A percentile compares a stretch with the other conserved stretches of the same genome.
phyloP scores from a whole-genome alignment of 1,284 basidiomycete genomes.

The Rhodotorula sp. region DNA sequence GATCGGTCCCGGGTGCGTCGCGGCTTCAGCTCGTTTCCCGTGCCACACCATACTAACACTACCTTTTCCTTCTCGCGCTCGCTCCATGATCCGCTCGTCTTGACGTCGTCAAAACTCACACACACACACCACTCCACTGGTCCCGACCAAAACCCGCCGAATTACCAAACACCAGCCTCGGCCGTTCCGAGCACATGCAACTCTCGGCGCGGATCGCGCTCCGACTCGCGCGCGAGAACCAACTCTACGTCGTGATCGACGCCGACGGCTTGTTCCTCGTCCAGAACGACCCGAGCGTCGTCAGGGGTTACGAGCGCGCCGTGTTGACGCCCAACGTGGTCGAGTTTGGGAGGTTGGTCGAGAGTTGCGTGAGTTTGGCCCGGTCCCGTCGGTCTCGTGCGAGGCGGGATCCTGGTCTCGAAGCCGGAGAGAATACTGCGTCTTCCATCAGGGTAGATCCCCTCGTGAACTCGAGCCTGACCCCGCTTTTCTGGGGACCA shows the following conservation, averaged over 20 bases:
- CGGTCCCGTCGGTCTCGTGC: background rate
- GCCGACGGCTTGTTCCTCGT: conserved; percentile 83
- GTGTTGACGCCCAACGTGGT: conserved; percentile 92
- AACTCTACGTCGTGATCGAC: conserved; percentile 88
- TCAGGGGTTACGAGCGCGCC: conserved; percentile 75
- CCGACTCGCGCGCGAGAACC: conserved; percentile 55
- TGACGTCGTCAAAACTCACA: no score
- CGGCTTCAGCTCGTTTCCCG: background rate
- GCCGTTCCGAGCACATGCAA: conserved; percentile 87
- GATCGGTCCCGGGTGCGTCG: conserved; percentile 72
- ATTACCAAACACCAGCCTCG: no score
- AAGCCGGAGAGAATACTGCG: background rate
- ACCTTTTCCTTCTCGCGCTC: background rate
- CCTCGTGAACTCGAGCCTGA: background rate
- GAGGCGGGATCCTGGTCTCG: no score
- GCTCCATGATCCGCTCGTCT: background rate
- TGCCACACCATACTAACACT: background rate
- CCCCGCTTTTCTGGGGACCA: background rate
- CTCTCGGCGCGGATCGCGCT: conserved; percentile 57
- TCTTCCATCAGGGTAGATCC: background rate
- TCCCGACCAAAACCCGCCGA: no score
- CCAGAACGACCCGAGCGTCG: conserved; percentile 68
- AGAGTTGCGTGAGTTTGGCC: conserved; percentile 60
- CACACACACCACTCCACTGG: no score
- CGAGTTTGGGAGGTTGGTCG: conserved; percentile 82